Evolutionary conservation across 208 protist species (phyloP).

Genomic region (Trypanosomatidae sp.): DNA sequence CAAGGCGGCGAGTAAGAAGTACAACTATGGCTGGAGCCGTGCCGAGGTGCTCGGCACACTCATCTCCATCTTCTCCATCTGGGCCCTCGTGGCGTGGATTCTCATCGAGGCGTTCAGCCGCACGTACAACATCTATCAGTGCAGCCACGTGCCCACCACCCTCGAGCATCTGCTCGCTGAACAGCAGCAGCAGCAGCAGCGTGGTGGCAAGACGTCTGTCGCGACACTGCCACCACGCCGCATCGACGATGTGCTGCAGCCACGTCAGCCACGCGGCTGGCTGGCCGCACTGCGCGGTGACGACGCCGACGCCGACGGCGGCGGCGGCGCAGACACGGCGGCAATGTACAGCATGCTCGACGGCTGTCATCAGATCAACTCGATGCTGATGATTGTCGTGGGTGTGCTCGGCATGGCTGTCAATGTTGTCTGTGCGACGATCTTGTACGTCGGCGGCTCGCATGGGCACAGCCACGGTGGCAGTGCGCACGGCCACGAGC

Average conservation of each 20-base stretch:
- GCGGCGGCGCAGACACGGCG: not conserved
- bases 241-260: not conserved
- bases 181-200: not conserved
- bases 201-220: not conserved
- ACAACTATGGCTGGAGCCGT: constrained; percentile 85
- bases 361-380: constrained; percentile 38
- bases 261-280: not conserved
- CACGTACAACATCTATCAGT: constrained; percentile 39
- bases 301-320: not conserved
- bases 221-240: not conserved
- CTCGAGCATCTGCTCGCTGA: not conserved
- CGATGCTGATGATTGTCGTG: constrained; percentile 65
- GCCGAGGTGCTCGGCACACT: constrained; percentile 88
- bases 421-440: constrained; percentile 70
- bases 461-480: constrained; percentile 64
- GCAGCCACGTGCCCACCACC: constrained; percentile 26
- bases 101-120: constrained; percentile 61
- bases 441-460: constrained; percentile 75
- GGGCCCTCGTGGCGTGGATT: constrained; percentile 73
- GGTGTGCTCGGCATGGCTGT: constrained; percentile 74
- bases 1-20: constrained; percentile 38
- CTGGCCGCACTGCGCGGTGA: constrained; percentile 1
- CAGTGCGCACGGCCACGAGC: constrained; percentile 32
- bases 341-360: not conserved
- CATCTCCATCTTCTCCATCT: constrained; percentile 83